Base-by-base conservation (phyloP, 495 filamentous ascomycete species). In the Amniculicola lignicola region DNA sequence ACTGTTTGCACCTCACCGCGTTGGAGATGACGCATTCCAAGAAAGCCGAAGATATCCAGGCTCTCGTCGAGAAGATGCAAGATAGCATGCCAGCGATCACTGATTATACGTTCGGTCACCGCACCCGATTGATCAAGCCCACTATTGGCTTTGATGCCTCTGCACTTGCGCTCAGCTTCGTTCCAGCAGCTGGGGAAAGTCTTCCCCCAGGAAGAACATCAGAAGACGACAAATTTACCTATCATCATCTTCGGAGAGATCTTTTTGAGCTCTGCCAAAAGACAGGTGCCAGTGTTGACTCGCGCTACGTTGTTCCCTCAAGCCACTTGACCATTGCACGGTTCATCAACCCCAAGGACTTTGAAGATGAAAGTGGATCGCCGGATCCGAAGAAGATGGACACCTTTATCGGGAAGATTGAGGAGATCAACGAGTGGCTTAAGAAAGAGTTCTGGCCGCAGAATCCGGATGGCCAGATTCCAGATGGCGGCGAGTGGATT, bases 161-260 rank as follows among this genome's bases (percentile, higher is more conserved):
- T 2, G 92, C 89, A 2, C 72, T 96, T 27, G 92, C 93, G 11
- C 70, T 96, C 25, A 89, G 85, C 10, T 96, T 95, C 69, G 68
- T 96, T 0, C 91, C 92, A 0, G 87, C 85, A 0, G 78, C 82
- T 1, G 82, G 77, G 14, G 82, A 84, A 65, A 67, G 61, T 4
- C 61, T 70, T 3, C 38, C 69, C 19, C 62, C 72, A 4, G 55
- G 61, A 11, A 42, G 70, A 12, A 58, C 57, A 11, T 28, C 50
- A 0, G 64, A 67, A 14, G 72, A 76, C 6, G 84, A 89, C 55
- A 31, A 23, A 0, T 96, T 89, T 69, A 89, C 87, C 2, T 97
- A 95, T 69, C 92, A 96, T 62, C 91, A 96, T 69, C 81, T 97
- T 4, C 82, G 92, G 1, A 75, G 86, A 2, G 88, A 95, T 69